A percentile compares a stretch with the other conserved stretches of the same genome.
Evolutionary conservation across 2,329 filamentous ascomycete genomes (phyloP).

Genomic region (Fusarium secorum): DNA sequence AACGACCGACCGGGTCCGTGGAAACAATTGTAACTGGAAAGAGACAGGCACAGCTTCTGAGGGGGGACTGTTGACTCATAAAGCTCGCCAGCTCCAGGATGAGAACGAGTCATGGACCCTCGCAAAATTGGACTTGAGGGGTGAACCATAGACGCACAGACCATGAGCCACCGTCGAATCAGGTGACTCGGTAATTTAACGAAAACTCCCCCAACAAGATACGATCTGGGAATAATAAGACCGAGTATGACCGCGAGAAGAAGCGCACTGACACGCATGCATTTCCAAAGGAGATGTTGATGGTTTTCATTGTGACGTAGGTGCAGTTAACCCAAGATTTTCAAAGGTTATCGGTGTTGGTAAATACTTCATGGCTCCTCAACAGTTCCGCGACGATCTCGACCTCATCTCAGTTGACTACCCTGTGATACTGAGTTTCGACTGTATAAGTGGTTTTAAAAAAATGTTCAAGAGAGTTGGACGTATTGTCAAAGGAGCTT

Average conservation of each 20-base stretch:
- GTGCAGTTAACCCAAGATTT: background rate
- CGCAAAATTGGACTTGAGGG: background rate
- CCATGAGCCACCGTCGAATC: background rate
- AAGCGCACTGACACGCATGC: background rate
- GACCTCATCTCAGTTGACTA: background rate
- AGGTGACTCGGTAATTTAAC: background rate
- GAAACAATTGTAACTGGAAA: constrained; percentile 37
- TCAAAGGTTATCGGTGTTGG: background rate
- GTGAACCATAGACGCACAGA: background rate
- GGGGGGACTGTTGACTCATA: constrained; percentile 43
- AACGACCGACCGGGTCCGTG: constrained; percentile 28
- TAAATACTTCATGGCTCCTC: background rate
- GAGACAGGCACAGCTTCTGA: constrained; percentile 20
- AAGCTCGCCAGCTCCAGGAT: constrained; percentile 22
- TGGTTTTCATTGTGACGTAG: background rate
- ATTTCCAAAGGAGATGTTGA: too few relatives aligned
- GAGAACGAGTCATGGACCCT: constrained; percentile 37
- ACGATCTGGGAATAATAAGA: background rate
- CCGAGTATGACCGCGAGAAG: background rate
- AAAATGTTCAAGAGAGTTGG: too few relatives aligned
- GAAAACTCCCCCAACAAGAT: background rate
- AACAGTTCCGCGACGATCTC: background rate
- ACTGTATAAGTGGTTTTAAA: background rate
- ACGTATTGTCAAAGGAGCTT: background rate
- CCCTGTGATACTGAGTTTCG: background rate